Evolutionary conservation across 78 protist genomes (phyloP), one percentile per base, ranked within the genome.

Genomic region (Protostelium mycophagum): DNA sequence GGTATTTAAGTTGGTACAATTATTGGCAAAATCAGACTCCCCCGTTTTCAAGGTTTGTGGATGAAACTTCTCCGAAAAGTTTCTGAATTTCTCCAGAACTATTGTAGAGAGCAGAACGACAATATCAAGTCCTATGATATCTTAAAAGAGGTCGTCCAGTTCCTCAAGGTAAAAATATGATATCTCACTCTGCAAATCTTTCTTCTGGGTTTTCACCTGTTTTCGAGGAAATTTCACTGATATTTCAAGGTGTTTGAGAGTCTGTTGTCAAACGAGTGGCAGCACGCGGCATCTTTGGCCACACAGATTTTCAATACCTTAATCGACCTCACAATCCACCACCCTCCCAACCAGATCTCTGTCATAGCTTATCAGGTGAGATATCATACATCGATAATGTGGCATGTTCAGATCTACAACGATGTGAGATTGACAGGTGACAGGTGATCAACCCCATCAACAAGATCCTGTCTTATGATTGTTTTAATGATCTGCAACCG

Each of bases 91-190:
- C 83, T 92, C 36, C 89, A 92, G 38, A 88, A 85, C 29, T 85
- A 89, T 63, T 87, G 89, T 28, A 38, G 91, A 28, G 87, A 85
- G 0, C 94, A 92, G 90, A 91, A 91, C 0, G 94, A 92, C 28
- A 92, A 92, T 38, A 86, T 90, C 10, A 88, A 92, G 31, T 89
- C 91, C n/a, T 92, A 63, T 87, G 94, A 92, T 34, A 39, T 92
- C 28, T 34, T 92, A n/a, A 89, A 51, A 38, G 94, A 89, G 37
- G 29, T 92, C 73, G 89, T 91, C 38, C 91, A 89, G n/a, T 92
- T 92, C 63, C 86, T 92, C 63, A 92, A 92, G 90, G 73, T 51
- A 16, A 51, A 16, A 51, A 5, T 51, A 25, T 25, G 5, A 5
- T 25, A 25, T 51, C 73, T 5, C 73, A 51, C 73, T n/a, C n/a